phyloP scores from a whole-genome alignment of 1,284 basidiomycete species.

The Meripilus lineatus region DNA sequence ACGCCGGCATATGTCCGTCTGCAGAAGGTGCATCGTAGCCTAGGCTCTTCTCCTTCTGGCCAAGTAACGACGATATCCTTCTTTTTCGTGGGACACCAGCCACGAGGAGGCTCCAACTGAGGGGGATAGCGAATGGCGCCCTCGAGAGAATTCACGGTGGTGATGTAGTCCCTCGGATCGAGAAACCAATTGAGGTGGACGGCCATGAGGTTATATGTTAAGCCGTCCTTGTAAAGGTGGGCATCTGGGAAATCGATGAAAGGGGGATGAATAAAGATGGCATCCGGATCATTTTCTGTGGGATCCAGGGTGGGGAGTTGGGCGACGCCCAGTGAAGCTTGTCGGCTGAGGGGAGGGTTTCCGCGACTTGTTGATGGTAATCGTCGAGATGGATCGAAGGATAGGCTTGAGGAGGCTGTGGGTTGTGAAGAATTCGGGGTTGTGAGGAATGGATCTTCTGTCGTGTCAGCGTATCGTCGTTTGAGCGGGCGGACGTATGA shows the following conservation, averaged over 20 bases:
- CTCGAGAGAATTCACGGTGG: slow-evolving; percentile 40
- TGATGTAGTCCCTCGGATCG: slow-evolving; percentile 58
- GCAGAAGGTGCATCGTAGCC: slow-evolving; percentile 76
- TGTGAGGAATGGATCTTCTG: slow-evolving; percentile 40
- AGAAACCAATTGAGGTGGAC: slow-evolving; percentile 75
- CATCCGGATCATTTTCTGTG: slow-evolving; percentile 50
- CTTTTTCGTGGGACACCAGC: slow-evolving; percentile 77
- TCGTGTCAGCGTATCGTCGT: slow-evolving; percentile 40
- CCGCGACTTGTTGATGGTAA: too few relatives aligned
- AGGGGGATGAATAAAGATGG: slow-evolving; percentile 67
- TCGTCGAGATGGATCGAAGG: too few relatives aligned
- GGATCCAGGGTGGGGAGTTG: slow-evolving; percentile 52
- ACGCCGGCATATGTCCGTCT: slow-evolving; percentile 74
- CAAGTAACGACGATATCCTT: slow-evolving; percentile 72
- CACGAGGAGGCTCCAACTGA: slow-evolving; percentile 70
- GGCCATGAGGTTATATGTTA: slow-evolving; percentile 64
- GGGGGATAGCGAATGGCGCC: slow-evolving; percentile 62
- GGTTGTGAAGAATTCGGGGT: slow-evolving; percentile 14
- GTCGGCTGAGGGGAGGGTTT: background rate
- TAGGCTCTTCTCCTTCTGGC: slow-evolving; percentile 72
- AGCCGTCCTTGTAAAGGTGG: slow-evolving; percentile 55
- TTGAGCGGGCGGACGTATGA: slow-evolving; percentile 40
- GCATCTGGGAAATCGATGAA: slow-evolving; percentile 61
- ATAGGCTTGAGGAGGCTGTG: slow-evolving; percentile 48
- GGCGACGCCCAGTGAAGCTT: slow-evolving; percentile 7